Evolutionary conservation across 2,329 filamentous ascomycete species (phyloP).

Genomic region (Fusarium sp.): DNA sequence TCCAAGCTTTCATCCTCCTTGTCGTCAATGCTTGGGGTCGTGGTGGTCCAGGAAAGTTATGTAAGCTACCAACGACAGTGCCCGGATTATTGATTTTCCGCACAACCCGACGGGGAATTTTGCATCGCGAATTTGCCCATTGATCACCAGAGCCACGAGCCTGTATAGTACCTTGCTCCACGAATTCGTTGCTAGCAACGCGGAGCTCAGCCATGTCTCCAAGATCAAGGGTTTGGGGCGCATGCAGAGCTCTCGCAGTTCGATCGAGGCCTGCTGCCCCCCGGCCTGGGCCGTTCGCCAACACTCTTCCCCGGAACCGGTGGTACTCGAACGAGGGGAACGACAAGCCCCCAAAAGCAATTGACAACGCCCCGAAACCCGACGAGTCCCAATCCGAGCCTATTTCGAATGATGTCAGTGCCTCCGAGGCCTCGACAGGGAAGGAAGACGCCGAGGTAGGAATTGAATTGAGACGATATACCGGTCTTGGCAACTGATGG

Average conservation of each 20-base stretch:
- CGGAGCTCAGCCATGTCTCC: constrained; percentile 50
- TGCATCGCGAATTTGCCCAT: constrained; percentile 41
- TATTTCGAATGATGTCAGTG: constrained; percentile 1
- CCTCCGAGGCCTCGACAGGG: constrained; percentile 7
- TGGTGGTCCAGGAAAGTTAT: constrained; percentile 17
- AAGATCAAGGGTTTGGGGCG: constrained; percentile 50
- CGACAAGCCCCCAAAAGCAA: constrained; percentile 40
- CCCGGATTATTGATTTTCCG: constrained; percentile 41
- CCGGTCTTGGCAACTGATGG: constrained; percentile 29
- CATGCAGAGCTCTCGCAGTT: constrained; percentile 50
- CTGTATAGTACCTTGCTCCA: constrained; percentile 37
- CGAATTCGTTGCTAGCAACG: constrained; percentile 42
- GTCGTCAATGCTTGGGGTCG: background rate
- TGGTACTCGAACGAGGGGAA: constrained; percentile 51
- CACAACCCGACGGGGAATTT: constrained; percentile 38
- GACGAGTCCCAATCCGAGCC: constrained; percentile 18
- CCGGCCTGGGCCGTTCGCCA: constrained; percentile 39
- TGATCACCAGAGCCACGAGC: constrained; percentile 42
- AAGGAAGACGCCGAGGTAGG: constrained; percentile 38
- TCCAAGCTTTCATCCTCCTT: background rate
- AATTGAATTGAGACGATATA: constrained; percentile 25
- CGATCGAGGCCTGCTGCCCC: constrained; percentile 44
- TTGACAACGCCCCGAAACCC: constrained; percentile 27
- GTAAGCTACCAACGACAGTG: constrained; percentile 20
- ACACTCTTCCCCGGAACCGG: constrained; percentile 36